These are phyloP conservation scores for Scutellaria baicalensis DNA, from an alignment of 257 asterid species.

Conservation along the genomic window DNA sequence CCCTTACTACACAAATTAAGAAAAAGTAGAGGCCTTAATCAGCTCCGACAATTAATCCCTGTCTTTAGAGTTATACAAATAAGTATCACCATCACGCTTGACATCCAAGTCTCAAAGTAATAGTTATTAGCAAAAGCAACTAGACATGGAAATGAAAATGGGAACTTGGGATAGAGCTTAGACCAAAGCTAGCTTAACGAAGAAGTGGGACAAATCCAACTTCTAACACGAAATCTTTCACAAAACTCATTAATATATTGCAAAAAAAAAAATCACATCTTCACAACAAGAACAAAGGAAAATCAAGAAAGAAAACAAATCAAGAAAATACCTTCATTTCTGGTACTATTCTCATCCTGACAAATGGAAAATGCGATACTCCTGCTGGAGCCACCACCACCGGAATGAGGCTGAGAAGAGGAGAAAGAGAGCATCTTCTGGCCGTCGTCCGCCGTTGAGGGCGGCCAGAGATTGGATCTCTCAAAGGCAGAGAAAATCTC, in stretches of 20 bases:
- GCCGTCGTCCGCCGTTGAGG: constrained; percentile 29
- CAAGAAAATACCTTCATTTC: constrained; percentile 21
- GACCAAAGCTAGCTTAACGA: not conserved
- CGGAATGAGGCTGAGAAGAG: constrained; percentile 22
- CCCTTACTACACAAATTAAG: not conserved
- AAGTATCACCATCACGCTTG: not conserved
- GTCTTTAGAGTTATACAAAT: not conserved
- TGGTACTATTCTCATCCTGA: constrained; percentile 20
- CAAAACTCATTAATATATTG: not conserved
- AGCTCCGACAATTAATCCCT: not conserved
- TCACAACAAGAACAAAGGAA: not conserved
- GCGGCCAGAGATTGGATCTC: constrained; percentile 38
- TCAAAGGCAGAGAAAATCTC: constrained; percentile 23
- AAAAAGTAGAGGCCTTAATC: not conserved
- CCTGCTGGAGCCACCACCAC: constrained; percentile 16
- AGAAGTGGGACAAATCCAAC: not conserved
- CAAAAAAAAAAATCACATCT: not conserved
- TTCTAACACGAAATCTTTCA: not conserved
- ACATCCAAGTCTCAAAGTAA: constrained; percentile 17
- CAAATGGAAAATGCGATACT: constrained; percentile 35
- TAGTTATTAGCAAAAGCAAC: not conserved
- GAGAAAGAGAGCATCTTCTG: constrained; percentile 49
- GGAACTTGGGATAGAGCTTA: not conserved
- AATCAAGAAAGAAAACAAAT: not conserved
- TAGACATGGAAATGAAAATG: not conserved